These are phyloP conservation scores for Aspergillus sp. DNA, from an alignment of 2,329 filamentous ascomycete species.

Conservation along the genomic window DNA sequence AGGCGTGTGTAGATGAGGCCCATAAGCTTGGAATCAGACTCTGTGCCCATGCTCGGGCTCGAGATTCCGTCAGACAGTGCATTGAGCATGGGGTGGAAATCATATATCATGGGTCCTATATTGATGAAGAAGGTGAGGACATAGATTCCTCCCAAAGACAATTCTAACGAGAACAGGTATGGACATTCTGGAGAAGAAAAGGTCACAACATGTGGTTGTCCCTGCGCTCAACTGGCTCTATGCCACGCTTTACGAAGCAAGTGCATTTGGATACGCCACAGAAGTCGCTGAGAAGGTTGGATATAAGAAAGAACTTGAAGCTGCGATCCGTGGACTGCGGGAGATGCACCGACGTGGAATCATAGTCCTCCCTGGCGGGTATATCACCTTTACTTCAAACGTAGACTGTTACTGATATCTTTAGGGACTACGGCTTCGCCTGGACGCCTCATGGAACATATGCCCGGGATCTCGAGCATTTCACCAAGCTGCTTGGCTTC, in stretches of 20 bases:
- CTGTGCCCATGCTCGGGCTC: conserved; percentile 48
- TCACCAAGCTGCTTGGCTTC: conserved; percentile 47
- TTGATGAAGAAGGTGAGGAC: conserved; percentile 37
- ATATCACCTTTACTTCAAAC: background rate
- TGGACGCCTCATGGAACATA: conserved; percentile 53
- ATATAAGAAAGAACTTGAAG: conserved; percentile 45
- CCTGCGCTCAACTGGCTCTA: conserved; percentile 48
- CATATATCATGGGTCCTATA: conserved; percentile 50
- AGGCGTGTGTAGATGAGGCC: conserved; percentile 50
- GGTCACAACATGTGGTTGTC: conserved; percentile 41
- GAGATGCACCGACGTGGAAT: conserved; percentile 49
- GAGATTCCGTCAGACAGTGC: conserved; percentile 48
- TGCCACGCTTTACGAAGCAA: conserved; percentile 40
- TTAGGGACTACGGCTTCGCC: conserved; percentile 47
- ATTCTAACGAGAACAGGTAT: background rate
- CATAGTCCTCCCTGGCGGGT: conserved; percentile 44
- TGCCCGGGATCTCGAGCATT: conserved; percentile 49
- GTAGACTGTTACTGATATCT: too few species aligned
- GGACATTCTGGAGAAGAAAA: conserved; percentile 38
- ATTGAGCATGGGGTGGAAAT: conserved; percentile 48
- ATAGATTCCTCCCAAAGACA: background rate
- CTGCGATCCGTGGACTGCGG: conserved; percentile 38
- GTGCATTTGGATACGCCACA: conserved; percentile 43
- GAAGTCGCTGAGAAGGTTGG: conserved; percentile 47
- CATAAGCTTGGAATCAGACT: conserved; percentile 36